Percentiles rank a stretch among this genome's conserved stretches.
Evolutionary conservation across 2,329 filamentous ascomycete species (phyloP).

Genomic region (Xylariales sp.): DNA sequence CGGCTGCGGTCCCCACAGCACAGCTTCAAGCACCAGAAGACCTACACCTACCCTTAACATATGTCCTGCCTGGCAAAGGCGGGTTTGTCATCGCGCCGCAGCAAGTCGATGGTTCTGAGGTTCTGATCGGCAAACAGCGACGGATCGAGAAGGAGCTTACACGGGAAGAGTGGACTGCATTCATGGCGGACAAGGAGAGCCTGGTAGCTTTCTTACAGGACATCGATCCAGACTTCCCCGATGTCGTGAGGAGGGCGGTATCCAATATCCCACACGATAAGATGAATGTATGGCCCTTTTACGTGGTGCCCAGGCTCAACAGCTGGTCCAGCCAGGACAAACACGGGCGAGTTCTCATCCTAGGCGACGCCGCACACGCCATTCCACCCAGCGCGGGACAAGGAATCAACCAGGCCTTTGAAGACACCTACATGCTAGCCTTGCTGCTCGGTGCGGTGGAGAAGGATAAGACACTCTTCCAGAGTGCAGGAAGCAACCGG

Average conservation of each 20-base stretch:
- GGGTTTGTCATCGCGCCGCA: constrained; percentile 15
- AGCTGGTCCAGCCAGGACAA: constrained; percentile 12
- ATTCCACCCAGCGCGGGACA: constrained; percentile 14
- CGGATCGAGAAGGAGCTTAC: constrained; percentile 7
- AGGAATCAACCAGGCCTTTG: constrained; percentile 18
- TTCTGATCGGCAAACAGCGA: constrained; percentile 13
- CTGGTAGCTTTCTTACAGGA: constrained; percentile 3
- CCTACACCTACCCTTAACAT: neutral
- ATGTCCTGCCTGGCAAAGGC: constrained; percentile 10
- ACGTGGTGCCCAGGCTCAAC: constrained; percentile 9
- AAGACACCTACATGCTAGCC: constrained; percentile 15
- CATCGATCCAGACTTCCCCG: constrained; percentile 11
- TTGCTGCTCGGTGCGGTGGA: constrained; percentile 10
- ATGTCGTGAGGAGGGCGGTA: constrained; percentile 11
- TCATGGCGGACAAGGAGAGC: constrained; percentile 13
- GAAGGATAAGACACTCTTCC: neutral
- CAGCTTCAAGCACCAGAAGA: constrained; percentile 12
- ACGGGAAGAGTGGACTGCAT: constrained; percentile 11
- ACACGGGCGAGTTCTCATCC: constrained; percentile 11
- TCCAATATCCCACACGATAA: constrained; percentile 11
- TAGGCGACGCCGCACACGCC: constrained; percentile 15
- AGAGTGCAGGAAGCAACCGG: neutral
- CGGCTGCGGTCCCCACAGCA: constrained; percentile 10
- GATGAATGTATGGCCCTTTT: constrained; percentile 15
- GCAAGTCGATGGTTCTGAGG: constrained; percentile 12